Conservation (phyloP, 331 rosid species). For the Rhamnella rubrinervis region DNA sequence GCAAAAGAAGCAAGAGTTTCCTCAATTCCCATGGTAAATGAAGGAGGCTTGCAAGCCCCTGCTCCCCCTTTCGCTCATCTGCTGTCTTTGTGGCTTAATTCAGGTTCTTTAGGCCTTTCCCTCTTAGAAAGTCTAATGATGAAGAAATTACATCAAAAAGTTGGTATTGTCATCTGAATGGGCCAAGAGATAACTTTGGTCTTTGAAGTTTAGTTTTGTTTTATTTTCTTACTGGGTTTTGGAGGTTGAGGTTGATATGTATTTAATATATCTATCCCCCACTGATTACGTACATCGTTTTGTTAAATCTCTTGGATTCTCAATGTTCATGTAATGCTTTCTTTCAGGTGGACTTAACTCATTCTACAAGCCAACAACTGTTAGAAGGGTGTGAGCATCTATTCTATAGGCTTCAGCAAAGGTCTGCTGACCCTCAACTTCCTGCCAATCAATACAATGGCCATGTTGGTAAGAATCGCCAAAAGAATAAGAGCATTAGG, state of each 20-base stretch:
- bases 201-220: background rate
- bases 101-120: background rate
- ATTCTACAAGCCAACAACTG: conserved; percentile 14
- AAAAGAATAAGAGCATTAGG: conserved; percentile 8
- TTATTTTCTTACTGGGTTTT: background rate
- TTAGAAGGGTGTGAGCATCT: conserved; percentile 16
- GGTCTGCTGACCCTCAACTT: conserved; percentile 30
- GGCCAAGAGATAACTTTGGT: background rate
- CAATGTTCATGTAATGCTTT: conserved; percentile 7
- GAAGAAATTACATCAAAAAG: background rate
- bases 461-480: conserved; percentile 41
- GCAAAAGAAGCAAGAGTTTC: conserved; percentile 13
- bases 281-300: background rate
- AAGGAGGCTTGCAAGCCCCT: background rate
- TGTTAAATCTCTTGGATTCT: background rate
- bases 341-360: conserved; percentile 26
- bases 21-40: conserved; percentile 26
- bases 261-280: background rate
- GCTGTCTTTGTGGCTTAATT: background rate
- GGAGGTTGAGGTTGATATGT: background rate
- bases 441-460: conserved; percentile 23
- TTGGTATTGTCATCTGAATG: background rate
- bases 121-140: background rate
- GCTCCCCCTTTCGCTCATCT: background rate
- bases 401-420: conserved; percentile 26